Percentiles rank a stretch among this genome's conserved stretches.
Conservation (phyloP, 805 yeast species). For the Lipomyces spencermartinsiae region DNA sequence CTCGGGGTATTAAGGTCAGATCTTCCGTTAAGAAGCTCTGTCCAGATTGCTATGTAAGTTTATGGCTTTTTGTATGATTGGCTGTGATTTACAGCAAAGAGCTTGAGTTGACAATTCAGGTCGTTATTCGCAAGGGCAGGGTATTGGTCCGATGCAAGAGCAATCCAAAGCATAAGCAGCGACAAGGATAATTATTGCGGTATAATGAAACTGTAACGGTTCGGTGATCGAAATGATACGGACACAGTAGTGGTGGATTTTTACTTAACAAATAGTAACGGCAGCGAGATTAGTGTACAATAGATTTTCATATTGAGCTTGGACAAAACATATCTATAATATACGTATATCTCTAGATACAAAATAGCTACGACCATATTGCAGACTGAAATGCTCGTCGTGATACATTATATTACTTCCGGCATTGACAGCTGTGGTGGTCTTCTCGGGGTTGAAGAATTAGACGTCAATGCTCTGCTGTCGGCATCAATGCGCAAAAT, state of each 20-base stretch:
- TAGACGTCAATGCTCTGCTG: background rate
- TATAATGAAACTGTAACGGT: background rate
- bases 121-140: constrained; percentile 94
- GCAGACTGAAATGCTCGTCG: background rate
- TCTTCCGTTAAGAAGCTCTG: constrained; percentile 94
- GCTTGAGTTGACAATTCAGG: constrained; percentile 45
- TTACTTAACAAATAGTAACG: background rate
- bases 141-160: constrained; percentile 92
- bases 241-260: background rate
- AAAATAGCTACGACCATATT: no score
- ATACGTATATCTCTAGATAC: background rate
- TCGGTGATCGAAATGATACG: background rate
- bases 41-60: constrained; percentile 73
- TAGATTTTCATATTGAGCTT: background rate
- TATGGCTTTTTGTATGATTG: constrained; percentile 2
- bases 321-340: background rate
- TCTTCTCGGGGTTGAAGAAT: background rate
- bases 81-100: background rate
- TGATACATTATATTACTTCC: background rate
- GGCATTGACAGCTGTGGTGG: background rate
- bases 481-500: constrained; percentile 34
- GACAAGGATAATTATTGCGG: constrained; percentile 58
- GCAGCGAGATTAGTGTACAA: background rate
- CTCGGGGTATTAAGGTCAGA: constrained; percentile 86
- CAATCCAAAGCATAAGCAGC: constrained; percentile 89